Percentiles rank a stretch among this genome's conserved stretches.
Conservation (phyloP, 139 green algal genomes). For the Chlamydomonas applanata region DNA sequence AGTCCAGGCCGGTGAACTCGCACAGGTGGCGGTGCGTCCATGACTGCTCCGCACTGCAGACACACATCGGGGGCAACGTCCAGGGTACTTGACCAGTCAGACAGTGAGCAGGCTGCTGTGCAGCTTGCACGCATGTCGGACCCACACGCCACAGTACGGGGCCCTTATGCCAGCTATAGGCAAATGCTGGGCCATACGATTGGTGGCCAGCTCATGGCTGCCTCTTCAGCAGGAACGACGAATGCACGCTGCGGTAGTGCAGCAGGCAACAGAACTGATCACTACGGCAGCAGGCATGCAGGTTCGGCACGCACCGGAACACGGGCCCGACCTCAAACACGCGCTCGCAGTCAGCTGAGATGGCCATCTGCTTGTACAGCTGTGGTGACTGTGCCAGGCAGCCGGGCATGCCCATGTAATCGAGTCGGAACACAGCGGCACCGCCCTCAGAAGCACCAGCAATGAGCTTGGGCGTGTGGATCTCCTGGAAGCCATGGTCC, state of each 20-base stretch:
- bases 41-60: constrained; percentile 84
- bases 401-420: constrained; percentile 92
- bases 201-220: too few relatives aligned
- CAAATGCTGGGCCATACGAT: too few relatives aligned
- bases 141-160: too few relatives aligned
- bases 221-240: too few relatives aligned
- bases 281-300: too few relatives aligned
- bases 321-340: constrained; percentile 98
- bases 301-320: constrained; percentile 89
- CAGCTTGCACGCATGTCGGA: background rate
- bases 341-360: constrained; percentile 85
- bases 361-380: constrained; percentile 99
- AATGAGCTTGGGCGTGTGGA: constrained; percentile 93
- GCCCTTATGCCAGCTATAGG: too few relatives aligned
- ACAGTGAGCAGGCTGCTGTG: background rate
- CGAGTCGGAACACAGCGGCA: constrained; percentile 86
- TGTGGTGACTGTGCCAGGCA: constrained; percentile 95
- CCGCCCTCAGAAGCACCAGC: constrained; percentile 54
- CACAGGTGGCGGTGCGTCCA: constrained; percentile 98
- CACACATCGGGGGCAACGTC: too few relatives aligned
- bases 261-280: too few relatives aligned
- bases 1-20: constrained; percentile 97
- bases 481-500: constrained; percentile 84
- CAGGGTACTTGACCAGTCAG: background rate
- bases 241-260: too few relatives aligned